phyloP scores from a whole-genome alignment of 192 early-diverging fungal species.

The Coemansia sp. region DNA sequence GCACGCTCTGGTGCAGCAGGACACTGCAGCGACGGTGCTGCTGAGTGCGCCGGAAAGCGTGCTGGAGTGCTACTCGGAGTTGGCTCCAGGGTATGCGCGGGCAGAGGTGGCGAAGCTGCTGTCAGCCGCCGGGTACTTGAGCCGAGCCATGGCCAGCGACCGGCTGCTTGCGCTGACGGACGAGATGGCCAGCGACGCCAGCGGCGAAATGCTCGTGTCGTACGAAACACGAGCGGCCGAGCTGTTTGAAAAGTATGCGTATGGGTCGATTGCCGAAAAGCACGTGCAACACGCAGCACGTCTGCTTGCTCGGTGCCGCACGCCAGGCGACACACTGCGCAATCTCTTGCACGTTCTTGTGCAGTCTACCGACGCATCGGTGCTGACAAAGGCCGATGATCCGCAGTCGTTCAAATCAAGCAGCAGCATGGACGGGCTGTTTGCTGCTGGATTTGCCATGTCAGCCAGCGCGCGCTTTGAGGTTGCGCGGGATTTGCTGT shows the following conservation, averaged over 20 bases:
- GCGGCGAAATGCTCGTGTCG: constrained; percentile 46
- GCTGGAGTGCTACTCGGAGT: constrained; percentile 18
- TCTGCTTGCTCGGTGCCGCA: constrained; percentile 27
- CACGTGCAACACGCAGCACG: constrained; percentile 19
- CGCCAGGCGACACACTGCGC: constrained; percentile 25
- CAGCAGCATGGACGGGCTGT: constrained; percentile 47
- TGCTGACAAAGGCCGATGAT: constrained; percentile 7
- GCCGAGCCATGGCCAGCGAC: constrained; percentile 12
- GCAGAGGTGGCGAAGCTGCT: constrained; percentile 25
- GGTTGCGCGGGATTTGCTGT: constrained; percentile 29
- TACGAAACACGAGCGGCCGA: constrained; percentile 36
- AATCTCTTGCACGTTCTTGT: constrained; percentile 26
- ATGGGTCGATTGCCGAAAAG: constrained; percentile 9
- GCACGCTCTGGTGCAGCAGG: constrained; percentile 22
- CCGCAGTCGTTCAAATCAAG: constrained; percentile 34
- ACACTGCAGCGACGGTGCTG: constrained; percentile 37
- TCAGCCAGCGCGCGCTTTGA: constrained; percentile 28
- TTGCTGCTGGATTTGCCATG: constrained; percentile 32
- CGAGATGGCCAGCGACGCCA: constrained; percentile 36
- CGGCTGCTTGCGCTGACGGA: constrained; percentile 17
- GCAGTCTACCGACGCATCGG: constrained; percentile 11
- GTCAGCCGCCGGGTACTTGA: constrained; percentile 26
- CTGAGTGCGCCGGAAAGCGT: constrained; percentile 21
- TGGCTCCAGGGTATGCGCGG: constrained; percentile 29
- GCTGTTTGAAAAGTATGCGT: constrained; percentile 38